phyloP scores from a whole-genome alignment of 2,329 filamentous ascomycete species.

The Monosporascus cannonballus region DNA sequence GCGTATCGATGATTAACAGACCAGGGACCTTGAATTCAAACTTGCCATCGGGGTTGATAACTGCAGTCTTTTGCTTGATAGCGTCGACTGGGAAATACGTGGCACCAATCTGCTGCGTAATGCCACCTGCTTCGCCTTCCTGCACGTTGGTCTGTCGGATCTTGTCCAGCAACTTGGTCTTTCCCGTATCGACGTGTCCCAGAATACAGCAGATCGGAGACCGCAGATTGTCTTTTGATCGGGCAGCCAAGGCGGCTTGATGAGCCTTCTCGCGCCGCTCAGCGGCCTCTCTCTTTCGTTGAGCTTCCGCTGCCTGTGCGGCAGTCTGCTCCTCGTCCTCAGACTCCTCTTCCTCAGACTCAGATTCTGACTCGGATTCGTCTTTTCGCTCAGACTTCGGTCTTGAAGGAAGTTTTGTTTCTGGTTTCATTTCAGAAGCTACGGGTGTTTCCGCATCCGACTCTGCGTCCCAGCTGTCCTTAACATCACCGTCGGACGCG shows the following conservation, averaged over 20 bases:
- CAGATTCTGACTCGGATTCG: conserved; percentile 48
- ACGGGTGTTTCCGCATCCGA: conserved; percentile 61
- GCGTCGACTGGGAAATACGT: conserved; percentile 98
- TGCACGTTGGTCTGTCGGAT: conserved; percentile 98
- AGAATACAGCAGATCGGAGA: conserved; percentile 99
- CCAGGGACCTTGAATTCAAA: conserved; percentile 98
- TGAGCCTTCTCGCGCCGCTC: conserved; percentile 85
- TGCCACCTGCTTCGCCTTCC: conserved; percentile 98
- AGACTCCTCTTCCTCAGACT: conserved; percentile 48
- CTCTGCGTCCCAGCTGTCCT: conserved; percentile 93
- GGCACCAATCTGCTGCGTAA: conserved; percentile 98
- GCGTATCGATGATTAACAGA: conserved; percentile 94
- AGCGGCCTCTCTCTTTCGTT: conserved; percentile 81
- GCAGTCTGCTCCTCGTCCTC: conserved; percentile 70
- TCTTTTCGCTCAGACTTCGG: conserved; percentile 26
- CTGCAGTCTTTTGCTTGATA: conserved; percentile 83
- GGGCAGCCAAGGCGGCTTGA: conserved; percentile 83
- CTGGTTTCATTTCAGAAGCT: conserved; percentile 20
- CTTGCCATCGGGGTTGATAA: conserved; percentile 82
- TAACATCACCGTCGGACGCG: conserved; percentile 70
- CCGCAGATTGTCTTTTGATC: conserved; percentile 89
- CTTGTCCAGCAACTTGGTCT: conserved; percentile 99
- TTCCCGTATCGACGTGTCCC: conserved; percentile 98
- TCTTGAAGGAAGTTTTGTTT: conserved; percentile 24
- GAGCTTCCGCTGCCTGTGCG: conserved; percentile 63